Evolutionary conservation across 352 stramenopile genomes (phyloP).

Genomic region (Stramenopiles sp.): DNA sequence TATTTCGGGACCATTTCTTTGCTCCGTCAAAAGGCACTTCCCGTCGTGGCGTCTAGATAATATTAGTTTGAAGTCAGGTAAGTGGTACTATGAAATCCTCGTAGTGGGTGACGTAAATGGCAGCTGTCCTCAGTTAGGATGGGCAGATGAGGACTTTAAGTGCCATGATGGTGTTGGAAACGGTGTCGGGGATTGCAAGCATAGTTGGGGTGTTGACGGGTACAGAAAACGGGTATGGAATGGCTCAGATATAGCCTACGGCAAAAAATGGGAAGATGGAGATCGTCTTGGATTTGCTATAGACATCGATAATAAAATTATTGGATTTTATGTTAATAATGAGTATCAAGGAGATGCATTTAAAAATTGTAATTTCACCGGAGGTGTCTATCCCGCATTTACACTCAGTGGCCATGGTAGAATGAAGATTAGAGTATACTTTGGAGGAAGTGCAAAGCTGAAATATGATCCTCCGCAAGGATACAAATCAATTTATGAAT

Average conservation of each 20-base stretch:
- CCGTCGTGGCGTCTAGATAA: background rate
- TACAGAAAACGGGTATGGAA: background rate
- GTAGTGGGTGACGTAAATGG: background rate
- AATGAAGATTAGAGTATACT: conserved; percentile 7
- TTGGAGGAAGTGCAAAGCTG: background rate
- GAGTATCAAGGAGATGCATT: conserved; percentile 7
- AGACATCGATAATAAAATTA: conserved; percentile 6
- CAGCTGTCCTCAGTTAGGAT: background rate
- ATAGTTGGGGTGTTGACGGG: conserved; percentile 10
- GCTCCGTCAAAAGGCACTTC: background rate
- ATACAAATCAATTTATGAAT: conserved; percentile 4
- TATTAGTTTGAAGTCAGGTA: background rate
- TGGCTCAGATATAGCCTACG: background rate
- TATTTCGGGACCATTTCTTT: background rate
- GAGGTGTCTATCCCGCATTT: conserved; percentile 9
- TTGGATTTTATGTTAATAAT: conserved; percentile 12
- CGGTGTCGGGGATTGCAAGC: conserved; percentile 1
- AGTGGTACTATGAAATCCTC: conserved; percentile 1
- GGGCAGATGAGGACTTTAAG: background rate
- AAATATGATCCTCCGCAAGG: background rate
- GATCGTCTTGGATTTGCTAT: conserved; percentile 2
- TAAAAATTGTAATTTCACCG: conserved; percentile 6
- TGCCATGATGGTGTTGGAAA: background rate
- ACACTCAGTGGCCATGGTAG: background rate
- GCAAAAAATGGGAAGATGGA: conserved; percentile 4